Evolutionary conservation across 108 stramenopile species (phyloP).

Genomic region (Nannochloropsis gaditana): DNA sequence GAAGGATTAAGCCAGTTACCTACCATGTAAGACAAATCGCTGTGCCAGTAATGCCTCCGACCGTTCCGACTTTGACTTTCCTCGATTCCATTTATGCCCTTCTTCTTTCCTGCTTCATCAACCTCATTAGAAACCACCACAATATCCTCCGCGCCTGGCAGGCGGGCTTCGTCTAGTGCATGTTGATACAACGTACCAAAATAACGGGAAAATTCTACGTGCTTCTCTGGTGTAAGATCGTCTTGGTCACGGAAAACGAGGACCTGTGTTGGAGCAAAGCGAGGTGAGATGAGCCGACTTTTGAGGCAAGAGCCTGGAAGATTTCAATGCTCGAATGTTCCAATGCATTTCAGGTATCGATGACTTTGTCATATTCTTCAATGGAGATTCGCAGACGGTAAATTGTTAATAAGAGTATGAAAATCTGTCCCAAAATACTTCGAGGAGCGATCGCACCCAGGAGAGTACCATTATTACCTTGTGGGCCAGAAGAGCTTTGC

Average conservation of each 20-base stretch:
- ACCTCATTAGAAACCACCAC: not conserved
- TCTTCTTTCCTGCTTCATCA: not conserved
- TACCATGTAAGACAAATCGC: conserved; percentile 9
- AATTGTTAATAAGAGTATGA: too few species aligned
- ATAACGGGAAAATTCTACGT: not conserved
- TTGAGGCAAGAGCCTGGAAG: too few species aligned
- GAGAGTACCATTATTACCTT: not conserved
- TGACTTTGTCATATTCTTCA: too few species aligned
- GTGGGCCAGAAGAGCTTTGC: not conserved
- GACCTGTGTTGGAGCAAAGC: not conserved
- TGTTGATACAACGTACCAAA: conserved; percentile 13
- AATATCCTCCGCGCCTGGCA: not conserved
- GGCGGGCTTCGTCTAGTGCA: not conserved
- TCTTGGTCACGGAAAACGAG: not conserved
- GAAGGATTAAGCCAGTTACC: not conserved
- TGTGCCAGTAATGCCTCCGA: not conserved
- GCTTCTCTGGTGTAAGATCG: not conserved
- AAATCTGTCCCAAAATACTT: too few species aligned
- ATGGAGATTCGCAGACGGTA: too few species aligned
- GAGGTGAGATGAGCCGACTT: too few species aligned
- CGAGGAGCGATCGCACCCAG: not conserved
- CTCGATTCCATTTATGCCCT: not conserved
- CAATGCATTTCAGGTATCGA: too few species aligned
- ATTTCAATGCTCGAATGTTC: too few species aligned
- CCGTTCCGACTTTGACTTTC: not conserved